Evolutionary conservation across 768 basidiomycete species (phyloP).

Genomic region (Russula brevipes): DNA sequence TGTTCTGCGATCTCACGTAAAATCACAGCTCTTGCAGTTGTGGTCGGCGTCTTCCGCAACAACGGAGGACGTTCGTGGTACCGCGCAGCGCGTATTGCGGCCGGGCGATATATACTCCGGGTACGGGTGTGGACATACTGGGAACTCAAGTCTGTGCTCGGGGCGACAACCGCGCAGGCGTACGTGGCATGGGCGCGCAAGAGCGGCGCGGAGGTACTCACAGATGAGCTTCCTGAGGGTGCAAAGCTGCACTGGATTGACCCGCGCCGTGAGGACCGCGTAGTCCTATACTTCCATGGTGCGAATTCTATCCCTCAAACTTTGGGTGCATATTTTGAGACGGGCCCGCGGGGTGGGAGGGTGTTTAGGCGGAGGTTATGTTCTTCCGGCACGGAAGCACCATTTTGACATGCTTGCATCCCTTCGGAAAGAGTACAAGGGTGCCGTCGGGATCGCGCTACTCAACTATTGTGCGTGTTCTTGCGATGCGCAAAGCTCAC

Average conservation of each 20-base stretch:
- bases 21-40: not conserved
- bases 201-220: not conserved
- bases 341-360: not conserved
- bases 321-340: not conserved
- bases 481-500: not conserved
- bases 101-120: not conserved
- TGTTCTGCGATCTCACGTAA: not conserved
- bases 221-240: slow-evolving; percentile 5
- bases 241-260: slow-evolving; percentile 18
- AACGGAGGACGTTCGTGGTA: slow-evolving; percentile 14
- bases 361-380: slow-evolving; percentile 9
- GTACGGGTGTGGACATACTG: not conserved
- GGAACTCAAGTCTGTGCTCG: not conserved
- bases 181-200: not conserved
- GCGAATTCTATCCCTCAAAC: not conserved
- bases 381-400: not conserved
- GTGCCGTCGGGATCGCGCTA: slow-evolving; percentile 5
- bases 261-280: not conserved
- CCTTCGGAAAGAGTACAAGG: slow-evolving; percentile 5
- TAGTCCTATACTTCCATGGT: slow-evolving; percentile 14
- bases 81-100: not conserved
- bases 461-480: slow-evolving; percentile 9
- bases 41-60: not conserved
- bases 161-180: not conserved
- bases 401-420: slow-evolving; percentile 1